phyloP scores from a whole-genome alignment of 2,329 filamentous ascomycete species.

The Thermoascus crustaceus region DNA sequence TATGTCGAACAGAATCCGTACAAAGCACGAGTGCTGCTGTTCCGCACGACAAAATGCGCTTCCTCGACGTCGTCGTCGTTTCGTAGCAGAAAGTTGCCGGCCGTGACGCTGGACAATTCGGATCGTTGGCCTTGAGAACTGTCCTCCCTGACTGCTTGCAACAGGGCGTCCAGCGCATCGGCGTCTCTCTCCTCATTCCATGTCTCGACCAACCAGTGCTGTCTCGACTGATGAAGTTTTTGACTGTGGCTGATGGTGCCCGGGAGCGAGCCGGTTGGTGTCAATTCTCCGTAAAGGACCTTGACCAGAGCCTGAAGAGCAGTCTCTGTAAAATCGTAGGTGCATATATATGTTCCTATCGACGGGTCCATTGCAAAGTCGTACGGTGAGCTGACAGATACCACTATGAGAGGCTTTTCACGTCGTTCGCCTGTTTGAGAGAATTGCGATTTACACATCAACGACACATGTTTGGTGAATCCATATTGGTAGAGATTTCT shows the following conservation, averaged over 20 bases:
- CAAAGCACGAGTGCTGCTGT: constrained; percentile 81
- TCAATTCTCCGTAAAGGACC: constrained; percentile 69
- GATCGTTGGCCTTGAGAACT: constrained; percentile 55
- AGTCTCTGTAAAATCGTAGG: constrained; percentile 92
- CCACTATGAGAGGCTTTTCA: constrained; percentile 80
- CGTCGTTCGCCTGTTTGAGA: constrained; percentile 33
- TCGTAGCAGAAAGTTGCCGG: constrained; percentile 67
- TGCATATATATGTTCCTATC: constrained; percentile 89
- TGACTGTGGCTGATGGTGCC: constrained; percentile 79
- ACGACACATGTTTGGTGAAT: constrained; percentile 91
- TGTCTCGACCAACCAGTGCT: constrained; percentile 88
- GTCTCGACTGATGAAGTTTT: constrained; percentile 78
- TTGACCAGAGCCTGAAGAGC: constrained; percentile 78
- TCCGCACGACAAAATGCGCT: constrained; percentile 83
- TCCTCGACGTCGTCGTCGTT: constrained; percentile 66
- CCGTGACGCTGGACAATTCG: constrained; percentile 60
- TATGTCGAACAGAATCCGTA: constrained; percentile 93
- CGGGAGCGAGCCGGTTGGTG: constrained; percentile 48
- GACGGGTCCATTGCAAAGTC: constrained; percentile 90
- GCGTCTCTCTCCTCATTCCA: constrained; percentile 75
- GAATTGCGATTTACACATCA: constrained; percentile 61
- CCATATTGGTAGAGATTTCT: constrained; percentile 88
- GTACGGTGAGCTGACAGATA: constrained; percentile 90
- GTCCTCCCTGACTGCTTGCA: constrained; percentile 60
- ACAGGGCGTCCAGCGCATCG: constrained; percentile 63